Evolutionary conservation across 2,329 filamentous ascomycete genomes (phyloP), one percentile per base, ranked within the genome.

Genomic region (Diaporthe humulicola): DNA sequence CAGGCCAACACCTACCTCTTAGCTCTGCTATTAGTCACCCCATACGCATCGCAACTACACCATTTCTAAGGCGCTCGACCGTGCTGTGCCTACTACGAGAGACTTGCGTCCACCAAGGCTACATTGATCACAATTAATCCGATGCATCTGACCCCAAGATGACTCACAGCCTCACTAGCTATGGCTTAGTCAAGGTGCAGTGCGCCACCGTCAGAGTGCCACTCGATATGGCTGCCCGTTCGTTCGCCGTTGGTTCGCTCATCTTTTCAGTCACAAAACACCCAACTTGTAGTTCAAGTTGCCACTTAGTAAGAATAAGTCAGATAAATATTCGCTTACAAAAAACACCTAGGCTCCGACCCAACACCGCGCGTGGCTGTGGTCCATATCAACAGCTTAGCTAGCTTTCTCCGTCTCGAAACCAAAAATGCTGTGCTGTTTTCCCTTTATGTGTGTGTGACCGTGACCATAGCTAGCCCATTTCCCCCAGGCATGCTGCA

Each of bases 401-500:
- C 33, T 38, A 30, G 50, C 50, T 30, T 15, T 38, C 33, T 64
- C 60, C 25, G 60, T 64, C 40, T 64, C 7, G 30, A 64, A 48
- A 64, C 60, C 40, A 14, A 57, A 42, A 28, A 64, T 48, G 60
- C 40, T 64, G 40, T 48, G 60, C 60, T 64, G 60, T 64, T n/a
- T 30, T 19, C 60, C 42, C 40, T 64, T 48, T 48, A 48, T 61
- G 40, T 64, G n/a, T 14, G n/a, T 17, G 15, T 56, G 57, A 40
- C 17, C 30, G 25, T 48, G 40, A 40, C 25, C 64, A 19, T 28
- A 33, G 28, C 5, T 10, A 25, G 33, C 38, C 17, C n/a, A 10
- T 8, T 22, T 7, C 22, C 38, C 22, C 28, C 15, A 54, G 45
- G 48, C 64, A 22, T 54, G 33, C 33, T 54, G 64, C 60, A 64